Evolutionary conservation across 192 early-diverging fungal species (phyloP).

Genomic region (Radiomyces spectabilis): DNA sequence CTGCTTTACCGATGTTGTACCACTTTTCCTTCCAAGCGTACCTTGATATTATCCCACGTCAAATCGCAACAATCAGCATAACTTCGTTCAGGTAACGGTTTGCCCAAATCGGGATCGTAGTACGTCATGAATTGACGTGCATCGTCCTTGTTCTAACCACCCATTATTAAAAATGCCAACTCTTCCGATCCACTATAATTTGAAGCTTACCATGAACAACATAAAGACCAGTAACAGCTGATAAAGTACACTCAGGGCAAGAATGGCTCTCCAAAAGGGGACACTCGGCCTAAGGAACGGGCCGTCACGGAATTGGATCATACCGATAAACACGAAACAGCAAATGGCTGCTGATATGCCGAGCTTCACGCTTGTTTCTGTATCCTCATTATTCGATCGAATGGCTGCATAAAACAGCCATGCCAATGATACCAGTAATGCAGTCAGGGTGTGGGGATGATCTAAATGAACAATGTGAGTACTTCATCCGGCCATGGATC

Average conservation of each 20-base stretch:
- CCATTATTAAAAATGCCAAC: neutral
- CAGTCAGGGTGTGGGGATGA: slow-evolving; percentile 49
- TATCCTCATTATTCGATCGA: slow-evolving; percentile 40
- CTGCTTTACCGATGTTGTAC: too few relatives aligned
- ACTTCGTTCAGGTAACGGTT: slow-evolving; percentile 80
- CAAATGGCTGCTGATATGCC: slow-evolving; percentile 40
- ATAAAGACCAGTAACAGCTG: slow-evolving; percentile 85
- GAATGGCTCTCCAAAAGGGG: slow-evolving; percentile 85
- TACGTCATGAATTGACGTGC: slow-evolving; percentile 73
- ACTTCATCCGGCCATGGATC: too few relatives aligned
- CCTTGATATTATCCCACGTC: slow-evolving; percentile 66
- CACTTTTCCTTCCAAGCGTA: too few relatives aligned
- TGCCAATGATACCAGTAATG: slow-evolving; percentile 36
- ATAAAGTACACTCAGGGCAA: slow-evolving; percentile 81
- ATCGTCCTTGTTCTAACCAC: slow-evolving; percentile 72
- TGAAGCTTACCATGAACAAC: slow-evolving; percentile 71
- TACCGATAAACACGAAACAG: slow-evolving; percentile 72
- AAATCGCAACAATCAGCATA: slow-evolving; percentile 88
- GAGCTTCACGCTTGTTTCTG: slow-evolving; percentile 42
- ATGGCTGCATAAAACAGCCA: slow-evolving; percentile 50
- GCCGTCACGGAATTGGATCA: slow-evolving; percentile 89
- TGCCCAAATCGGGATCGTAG: slow-evolving; percentile 74
- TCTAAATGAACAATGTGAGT: slow-evolving; percentile 30
- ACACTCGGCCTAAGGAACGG: slow-evolving; percentile 92
- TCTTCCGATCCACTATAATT: neutral